Evolutionary conservation across 768 basidiomycete species (phyloP), one percentile per base, ranked within the genome.

Genomic region (Lyophyllum shimeji): DNA sequence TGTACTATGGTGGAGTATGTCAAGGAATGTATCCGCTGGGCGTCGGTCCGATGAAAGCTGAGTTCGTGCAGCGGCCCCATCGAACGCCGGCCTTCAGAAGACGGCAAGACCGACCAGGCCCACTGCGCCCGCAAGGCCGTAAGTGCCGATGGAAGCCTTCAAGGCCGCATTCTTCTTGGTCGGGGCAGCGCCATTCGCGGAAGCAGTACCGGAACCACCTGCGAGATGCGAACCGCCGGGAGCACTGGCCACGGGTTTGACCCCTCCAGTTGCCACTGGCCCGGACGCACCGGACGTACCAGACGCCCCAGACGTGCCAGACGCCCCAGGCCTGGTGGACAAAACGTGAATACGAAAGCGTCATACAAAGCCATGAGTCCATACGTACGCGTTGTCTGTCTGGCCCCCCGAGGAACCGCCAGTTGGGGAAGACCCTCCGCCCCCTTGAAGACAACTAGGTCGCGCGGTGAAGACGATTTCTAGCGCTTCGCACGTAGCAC

Each of bases 51-150:
- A 40, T 45, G 21, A 39, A 34, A 39, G 37, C 15, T 33, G 27
- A 39, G 13, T 20, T 46, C 44, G 50, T 39, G 49, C 39, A 43
- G 37, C 39, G 25, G 17, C 21, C 29, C 42, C 42, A 53, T 34
- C 47, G 25, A 7, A 33, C 15, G 23, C 27, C 12, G 25, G 25
- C 25, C 4, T 34, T 74, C 69, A 82, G 52, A 83, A 71, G 20
- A 84, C 69, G 47, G 73, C 73, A 50, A 78, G 74, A 40, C 83
- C 83, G 52, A 82, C 66, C 43, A 84, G 61, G 20, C 82, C 82
- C 65, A 85, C 68, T 34, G 83, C 29, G 37, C 76, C 76, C 46
- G 79, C 81, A 23, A 83, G 60, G 15, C 81, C 78, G 60, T 77
- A 70, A 0, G 72, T 63, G 9, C 74, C 67, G 49, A 56, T 48